Evolutionary conservation across 176 grass and related monocot species (phyloP).

Genomic region (Aegilops longissima): DNA sequence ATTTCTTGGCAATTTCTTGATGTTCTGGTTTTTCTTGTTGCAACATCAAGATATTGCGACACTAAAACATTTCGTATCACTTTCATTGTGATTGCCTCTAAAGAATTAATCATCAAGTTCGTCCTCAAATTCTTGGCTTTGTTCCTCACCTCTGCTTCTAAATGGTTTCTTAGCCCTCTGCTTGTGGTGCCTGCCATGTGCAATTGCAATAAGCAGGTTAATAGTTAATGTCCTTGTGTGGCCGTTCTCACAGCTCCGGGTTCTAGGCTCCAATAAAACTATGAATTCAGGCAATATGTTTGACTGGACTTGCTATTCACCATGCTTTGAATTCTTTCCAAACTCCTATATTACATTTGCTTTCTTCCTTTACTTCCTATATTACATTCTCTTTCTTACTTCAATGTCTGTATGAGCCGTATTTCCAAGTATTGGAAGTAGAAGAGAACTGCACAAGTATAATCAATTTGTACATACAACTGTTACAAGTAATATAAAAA

Average conservation of each 20-base stretch:
- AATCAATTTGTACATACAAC: conserved; percentile 10
- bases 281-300: neutral
- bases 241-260: neutral
- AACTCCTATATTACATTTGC: conserved; percentile 5
- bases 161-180: conserved; percentile 1
- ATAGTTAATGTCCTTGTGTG: conserved; percentile 4
- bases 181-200: neutral
- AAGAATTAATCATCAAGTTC: neutral
- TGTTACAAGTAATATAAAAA: neutral
- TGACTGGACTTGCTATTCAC: neutral
- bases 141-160: neutral
- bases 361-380: conserved; percentile 5
- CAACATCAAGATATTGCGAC: neutral
- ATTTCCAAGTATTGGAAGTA: neutral
- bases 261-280: conserved; percentile 3
- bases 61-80: neutral
- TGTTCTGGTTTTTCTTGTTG: neutral
- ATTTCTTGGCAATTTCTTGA: neutral
- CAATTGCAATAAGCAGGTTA: conserved; percentile 15
- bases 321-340: neutral
- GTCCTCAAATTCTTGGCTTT: neutral
- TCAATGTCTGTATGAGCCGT: conserved; percentile 3
- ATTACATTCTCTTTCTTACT: neutral
- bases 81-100: neutral
- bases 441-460: neutral